Evolutionary conservation across 2,329 filamentous ascomycete species (phyloP).

Genomic region (Ophiocordyceps robertsii): DNA sequence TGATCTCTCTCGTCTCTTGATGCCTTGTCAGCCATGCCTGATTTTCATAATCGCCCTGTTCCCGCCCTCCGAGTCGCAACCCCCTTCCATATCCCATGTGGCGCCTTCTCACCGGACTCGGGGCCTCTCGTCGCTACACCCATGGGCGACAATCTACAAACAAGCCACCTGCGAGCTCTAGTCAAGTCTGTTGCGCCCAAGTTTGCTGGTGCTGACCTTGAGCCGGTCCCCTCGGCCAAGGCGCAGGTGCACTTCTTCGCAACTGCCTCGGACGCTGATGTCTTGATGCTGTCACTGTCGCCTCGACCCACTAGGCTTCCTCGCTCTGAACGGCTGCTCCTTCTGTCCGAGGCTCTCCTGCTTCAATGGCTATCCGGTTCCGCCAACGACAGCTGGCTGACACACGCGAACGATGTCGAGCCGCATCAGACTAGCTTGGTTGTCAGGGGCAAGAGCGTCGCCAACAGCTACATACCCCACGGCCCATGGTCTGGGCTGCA

Average conservation of each 20-base stretch:
- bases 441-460: neutral
- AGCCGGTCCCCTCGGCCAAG: constrained; percentile 19
- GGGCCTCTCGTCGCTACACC: neutral
- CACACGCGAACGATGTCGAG: neutral
- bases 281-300: constrained; percentile 28
- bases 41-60: neutral
- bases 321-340: constrained; percentile 30
- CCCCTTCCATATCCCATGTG: neutral
- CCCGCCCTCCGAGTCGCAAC: neutral
- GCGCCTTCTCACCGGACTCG: neutral
- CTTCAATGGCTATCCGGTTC: constrained; percentile 27
- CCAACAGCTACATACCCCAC: neutral
- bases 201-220: constrained; percentile 11
- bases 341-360: constrained; percentile 29
- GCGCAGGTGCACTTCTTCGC: constrained; percentile 29
- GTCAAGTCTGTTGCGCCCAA: constrained; percentile 10
- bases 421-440: neutral
- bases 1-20: neutral
- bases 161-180: constrained; percentile 12
- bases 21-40: neutral
- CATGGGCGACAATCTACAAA: constrained; percentile 11
- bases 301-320: constrained; percentile 29
- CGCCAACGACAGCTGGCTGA: neutral
- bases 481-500: constrained; percentile 8
- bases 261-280: constrained; percentile 24